phyloP scores from a whole-genome alignment of 2,329 filamentous ascomycete species.

The Epichloe bromicola region DNA sequence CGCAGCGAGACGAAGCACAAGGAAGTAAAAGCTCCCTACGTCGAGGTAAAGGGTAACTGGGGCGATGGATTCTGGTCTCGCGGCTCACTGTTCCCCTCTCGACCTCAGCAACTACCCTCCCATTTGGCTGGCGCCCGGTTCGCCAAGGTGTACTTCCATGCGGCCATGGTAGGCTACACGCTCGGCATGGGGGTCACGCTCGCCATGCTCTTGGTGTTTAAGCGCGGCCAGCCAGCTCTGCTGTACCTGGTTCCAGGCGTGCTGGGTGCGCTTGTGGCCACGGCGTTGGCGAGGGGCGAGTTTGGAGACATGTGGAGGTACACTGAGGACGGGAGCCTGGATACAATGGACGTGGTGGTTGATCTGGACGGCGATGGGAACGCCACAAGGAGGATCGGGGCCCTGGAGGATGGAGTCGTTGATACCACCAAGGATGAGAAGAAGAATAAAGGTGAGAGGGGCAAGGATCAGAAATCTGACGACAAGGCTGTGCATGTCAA shows the following conservation, averaged over 20 bases:
- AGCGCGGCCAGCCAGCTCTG: constrained; percentile 78
- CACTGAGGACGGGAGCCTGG: constrained; percentile 55
- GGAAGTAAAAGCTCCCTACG: constrained; percentile 37
- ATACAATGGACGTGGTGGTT: constrained; percentile 41
- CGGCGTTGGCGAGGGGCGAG: constrained; percentile 59
- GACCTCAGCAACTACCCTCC: constrained; percentile 14
- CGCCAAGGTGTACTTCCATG: constrained; percentile 73
- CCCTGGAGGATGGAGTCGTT: constrained; percentile 24
- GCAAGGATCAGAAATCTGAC: background rate
- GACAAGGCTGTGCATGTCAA: constrained; percentile 8
- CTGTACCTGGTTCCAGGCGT: constrained; percentile 88
- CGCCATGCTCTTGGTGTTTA: constrained; percentile 60
- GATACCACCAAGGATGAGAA: constrained; percentile 21
- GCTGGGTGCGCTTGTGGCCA: constrained; percentile 60
- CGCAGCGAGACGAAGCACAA: constrained; percentile 28
- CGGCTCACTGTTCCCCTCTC: constrained; percentile 13
- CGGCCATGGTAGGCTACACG: constrained; percentile 63
- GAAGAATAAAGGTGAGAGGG: constrained; percentile 10
- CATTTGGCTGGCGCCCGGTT: constrained; percentile 40
- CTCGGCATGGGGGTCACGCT: constrained; percentile 67
- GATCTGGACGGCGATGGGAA: constrained; percentile 38
- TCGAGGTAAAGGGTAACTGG: constrained; percentile 59
- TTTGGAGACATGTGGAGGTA: constrained; percentile 66
- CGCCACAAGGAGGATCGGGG: constrained; percentile 26
- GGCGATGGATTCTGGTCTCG: constrained; percentile 71